phyloP scores from a whole-genome alignment of 441 rosid genomes.

The Gossypium lobatum region DNA sequence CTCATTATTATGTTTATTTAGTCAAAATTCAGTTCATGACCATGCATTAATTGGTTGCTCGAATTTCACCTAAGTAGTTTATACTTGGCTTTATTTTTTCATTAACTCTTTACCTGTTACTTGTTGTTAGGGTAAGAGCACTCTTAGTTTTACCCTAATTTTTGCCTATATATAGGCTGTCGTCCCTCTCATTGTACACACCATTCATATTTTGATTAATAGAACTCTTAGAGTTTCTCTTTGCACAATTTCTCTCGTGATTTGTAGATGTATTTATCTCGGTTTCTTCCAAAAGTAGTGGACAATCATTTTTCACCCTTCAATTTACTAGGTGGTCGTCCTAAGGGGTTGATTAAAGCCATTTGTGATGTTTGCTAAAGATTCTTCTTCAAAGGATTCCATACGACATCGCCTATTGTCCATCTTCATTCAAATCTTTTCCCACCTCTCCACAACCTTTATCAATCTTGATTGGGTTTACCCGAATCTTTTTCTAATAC shows the following conservation, averaged over 20 bases:
- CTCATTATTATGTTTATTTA: not conserved
- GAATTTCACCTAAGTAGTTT: not conserved
- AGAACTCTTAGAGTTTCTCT: not conserved
- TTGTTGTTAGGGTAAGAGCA: not conserved
- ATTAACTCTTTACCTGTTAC: not conserved
- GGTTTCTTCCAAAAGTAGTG: not conserved
- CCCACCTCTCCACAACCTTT: not conserved
- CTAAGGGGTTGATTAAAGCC: not conserved
- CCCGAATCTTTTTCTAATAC: not conserved
- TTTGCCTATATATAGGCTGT: not conserved
- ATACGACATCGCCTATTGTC: not conserved
- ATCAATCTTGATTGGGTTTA: not conserved
- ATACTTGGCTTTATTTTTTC: not conserved
- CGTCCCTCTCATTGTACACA: not conserved
- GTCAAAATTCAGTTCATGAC: not conserved
- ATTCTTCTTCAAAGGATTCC: not conserved
- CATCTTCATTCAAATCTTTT: not conserved
- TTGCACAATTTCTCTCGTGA: not conserved
- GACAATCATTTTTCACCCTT: not conserved
- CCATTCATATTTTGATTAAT: not conserved
- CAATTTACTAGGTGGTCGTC: not conserved
- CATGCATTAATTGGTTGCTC: not conserved
- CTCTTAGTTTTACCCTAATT: not conserved
- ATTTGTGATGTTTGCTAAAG: not conserved
- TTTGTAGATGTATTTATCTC: not conserved